phyloP scores from a whole-genome alignment of 768 basidiomycete genomes.

The Royoungia palumana region DNA sequence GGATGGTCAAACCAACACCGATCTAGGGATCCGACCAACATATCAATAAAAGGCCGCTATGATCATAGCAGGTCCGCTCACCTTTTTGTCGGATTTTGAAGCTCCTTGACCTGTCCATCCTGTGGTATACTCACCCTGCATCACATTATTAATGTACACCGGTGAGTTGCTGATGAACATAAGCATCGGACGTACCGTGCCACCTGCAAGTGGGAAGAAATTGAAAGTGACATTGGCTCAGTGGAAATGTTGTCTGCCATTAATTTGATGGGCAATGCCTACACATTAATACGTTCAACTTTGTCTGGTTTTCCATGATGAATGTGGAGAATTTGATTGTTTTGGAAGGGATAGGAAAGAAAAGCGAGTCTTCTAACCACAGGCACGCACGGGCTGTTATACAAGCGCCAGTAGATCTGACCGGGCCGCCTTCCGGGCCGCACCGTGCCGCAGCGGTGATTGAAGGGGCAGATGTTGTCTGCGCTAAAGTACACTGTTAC shows the following conservation, averaged over 20 bases:
- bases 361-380: too few species aligned
- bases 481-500: too few species aligned
- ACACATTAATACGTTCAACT: slow-evolving; percentile 81
- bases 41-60: background rate
- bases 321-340: background rate
- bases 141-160: background rate
- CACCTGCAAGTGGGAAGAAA: slow-evolving; percentile 40
- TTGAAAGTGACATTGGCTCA: slow-evolving; percentile 11
- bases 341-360: background rate
- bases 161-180: background rate
- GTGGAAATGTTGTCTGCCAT: background rate
- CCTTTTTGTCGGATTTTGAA: slow-evolving; percentile 94
- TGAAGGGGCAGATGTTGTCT: too few species aligned
- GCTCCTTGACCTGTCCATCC: slow-evolving; percentile 93
- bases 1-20: slow-evolving; percentile 46
- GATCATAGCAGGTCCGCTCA: slow-evolving; percentile 25
- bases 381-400: too few species aligned
- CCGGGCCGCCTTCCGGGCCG: slow-evolving; percentile 3
- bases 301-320: slow-evolving; percentile 44
- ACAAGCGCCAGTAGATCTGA: too few species aligned
- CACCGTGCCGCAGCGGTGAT: background rate
- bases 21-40: slow-evolving; percentile 42
- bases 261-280: slow-evolving; percentile 22
- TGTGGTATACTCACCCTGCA: slow-evolving; percentile 86
- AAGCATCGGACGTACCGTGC: slow-evolving; percentile 35